phyloP scores from a whole-genome alignment of 169 alveolate genomes.

The Babesia caballi region DNA sequence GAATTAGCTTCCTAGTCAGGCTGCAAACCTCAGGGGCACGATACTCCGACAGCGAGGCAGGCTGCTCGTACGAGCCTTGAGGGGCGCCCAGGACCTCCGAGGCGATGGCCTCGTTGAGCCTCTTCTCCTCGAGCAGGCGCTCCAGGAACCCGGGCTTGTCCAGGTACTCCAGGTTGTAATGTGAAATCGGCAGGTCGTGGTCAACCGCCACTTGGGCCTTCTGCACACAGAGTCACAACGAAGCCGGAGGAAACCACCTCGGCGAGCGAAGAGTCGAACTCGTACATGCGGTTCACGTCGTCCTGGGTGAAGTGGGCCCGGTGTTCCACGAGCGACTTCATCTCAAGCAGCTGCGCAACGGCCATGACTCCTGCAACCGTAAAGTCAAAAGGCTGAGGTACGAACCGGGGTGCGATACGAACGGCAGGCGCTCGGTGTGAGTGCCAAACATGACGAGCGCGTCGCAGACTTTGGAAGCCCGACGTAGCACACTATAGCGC shows the following conservation, averaged over 20 bases:
- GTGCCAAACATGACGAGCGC: slow-evolving; percentile 77
- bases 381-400: neutral
- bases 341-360: slow-evolving; percentile 75
- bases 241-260: slow-evolving; percentile 12
- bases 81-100: slow-evolving; percentile 53
- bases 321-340: slow-evolving; percentile 77
- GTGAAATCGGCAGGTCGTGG: slow-evolving; percentile 73
- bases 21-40: slow-evolving; percentile 34
- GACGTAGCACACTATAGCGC: neutral
- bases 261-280: slow-evolving; percentile 74
- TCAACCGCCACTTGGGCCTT: slow-evolving; percentile 81
- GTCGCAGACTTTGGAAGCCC: slow-evolving; percentile 69
- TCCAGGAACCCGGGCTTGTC: slow-evolving; percentile 72
- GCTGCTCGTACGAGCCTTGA: slow-evolving; percentile 48
- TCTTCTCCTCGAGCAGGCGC: slow-evolving; percentile 65
- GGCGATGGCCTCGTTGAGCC: slow-evolving; percentile 55
- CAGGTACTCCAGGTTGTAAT: slow-evolving; percentile 74
- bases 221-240: neutral
- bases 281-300: slow-evolving; percentile 77
- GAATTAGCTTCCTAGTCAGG: neutral
- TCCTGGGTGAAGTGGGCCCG: slow-evolving; percentile 80
- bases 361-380: slow-evolving; percentile 75
- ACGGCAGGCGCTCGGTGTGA: slow-evolving; percentile 72
- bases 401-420: slow-evolving; percentile 80
- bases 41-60: slow-evolving; percentile 33